Evolutionary conservation across 805 yeast genomes (phyloP).

Genomic region (Ogataea ganodermae): DNA sequence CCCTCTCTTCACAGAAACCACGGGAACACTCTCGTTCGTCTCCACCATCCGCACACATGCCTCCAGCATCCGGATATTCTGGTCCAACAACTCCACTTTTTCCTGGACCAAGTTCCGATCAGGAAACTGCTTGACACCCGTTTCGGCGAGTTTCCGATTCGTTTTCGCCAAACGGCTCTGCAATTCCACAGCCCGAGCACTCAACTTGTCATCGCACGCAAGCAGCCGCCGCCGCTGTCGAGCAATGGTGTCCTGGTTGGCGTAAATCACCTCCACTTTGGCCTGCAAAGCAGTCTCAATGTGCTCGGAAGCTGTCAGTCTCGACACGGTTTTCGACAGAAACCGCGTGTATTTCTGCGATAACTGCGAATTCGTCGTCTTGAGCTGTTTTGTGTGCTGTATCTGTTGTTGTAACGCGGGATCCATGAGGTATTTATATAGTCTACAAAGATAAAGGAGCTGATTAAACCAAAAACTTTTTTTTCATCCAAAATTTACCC

Average conservation of each 20-base stretch:
- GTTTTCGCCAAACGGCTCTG: slow-evolving; percentile 19
- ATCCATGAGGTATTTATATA: too few species aligned
- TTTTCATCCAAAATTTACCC: neutral
- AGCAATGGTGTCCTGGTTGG: slow-evolving; percentile 31
- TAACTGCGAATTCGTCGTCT: slow-evolving; percentile 23
- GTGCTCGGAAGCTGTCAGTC: slow-evolving; percentile 16
- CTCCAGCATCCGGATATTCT: slow-evolving; percentile 71
- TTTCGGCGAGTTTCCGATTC: slow-evolving; percentile 17
- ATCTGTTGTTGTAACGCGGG: slow-evolving; percentile 28
- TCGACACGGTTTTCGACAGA: slow-evolving; percentile 23
- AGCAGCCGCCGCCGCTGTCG: slow-evolving; percentile 23
- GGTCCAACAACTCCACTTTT: slow-evolving; percentile 70
- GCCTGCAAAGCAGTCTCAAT: slow-evolving; percentile 24
- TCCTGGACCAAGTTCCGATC: slow-evolving; percentile 41
- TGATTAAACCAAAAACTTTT: neutral
- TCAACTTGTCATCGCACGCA: slow-evolving; percentile 16
- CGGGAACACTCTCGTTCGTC: slow-evolving; percentile 23
- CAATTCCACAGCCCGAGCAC: slow-evolving; percentile 13
- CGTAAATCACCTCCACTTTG: slow-evolving; percentile 33
- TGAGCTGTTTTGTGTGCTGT: slow-evolving; percentile 25
- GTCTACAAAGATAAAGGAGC: neutral
- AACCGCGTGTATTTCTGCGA: slow-evolving; percentile 26
- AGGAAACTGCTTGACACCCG: slow-evolving; percentile 11
- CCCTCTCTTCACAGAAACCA: slow-evolving; percentile 18
- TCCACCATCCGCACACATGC: slow-evolving; percentile 45